Base-by-base conservation (phyloP, 306 rosid genomes). In the Cyclanthera cordifolia region DNA sequence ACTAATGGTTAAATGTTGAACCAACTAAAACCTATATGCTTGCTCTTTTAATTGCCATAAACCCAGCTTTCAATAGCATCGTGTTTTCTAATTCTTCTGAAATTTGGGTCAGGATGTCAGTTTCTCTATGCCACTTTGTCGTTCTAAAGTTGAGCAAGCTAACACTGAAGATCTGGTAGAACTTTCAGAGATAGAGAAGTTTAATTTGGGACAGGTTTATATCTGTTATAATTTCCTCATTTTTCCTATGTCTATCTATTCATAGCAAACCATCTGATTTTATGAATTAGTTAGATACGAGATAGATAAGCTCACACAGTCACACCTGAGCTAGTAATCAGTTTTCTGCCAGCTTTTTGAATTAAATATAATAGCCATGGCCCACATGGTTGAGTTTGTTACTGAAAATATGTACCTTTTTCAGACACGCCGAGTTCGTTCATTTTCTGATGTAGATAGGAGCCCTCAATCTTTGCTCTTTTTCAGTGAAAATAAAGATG, bases 61-160 rank as follows among this genome's bases (percentile, higher is more conserved):
- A 39, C 24, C 24, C 4, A 46, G 52, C 14, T 66, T 45, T 46
- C 7, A 14, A 24, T 24, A 24, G 24, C 23, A 27, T 66, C 32
- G 2, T 34, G 2, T 30, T n/a, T 27, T 17, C 59, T 17, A 27
- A 14, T 49, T 48, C 30, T 16, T 67, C 51, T 27, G 43, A 57
- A 39, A 77, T 73, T 57, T 82, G 74, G 71, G 67, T 51, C 72
- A 93, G 97, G 99, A 86, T 77, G 75, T 93, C 76, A 66, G 78
- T 76, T 93, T 90, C 87, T 83, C 95, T 19, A 93, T 90, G 99
- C 99, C 99, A 73, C 95, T 85, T 50, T 93, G 95, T 85, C 83
- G 41, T 74, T 90, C 99, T 15, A 88, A 88, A 84, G 85, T 82
- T 54, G 92, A 90, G 81, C 96, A 90, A 75, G 91, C 78, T 43